phyloP scores from a whole-genome alignment of 805 yeast species.

The Komagataella phaffii region DNA sequence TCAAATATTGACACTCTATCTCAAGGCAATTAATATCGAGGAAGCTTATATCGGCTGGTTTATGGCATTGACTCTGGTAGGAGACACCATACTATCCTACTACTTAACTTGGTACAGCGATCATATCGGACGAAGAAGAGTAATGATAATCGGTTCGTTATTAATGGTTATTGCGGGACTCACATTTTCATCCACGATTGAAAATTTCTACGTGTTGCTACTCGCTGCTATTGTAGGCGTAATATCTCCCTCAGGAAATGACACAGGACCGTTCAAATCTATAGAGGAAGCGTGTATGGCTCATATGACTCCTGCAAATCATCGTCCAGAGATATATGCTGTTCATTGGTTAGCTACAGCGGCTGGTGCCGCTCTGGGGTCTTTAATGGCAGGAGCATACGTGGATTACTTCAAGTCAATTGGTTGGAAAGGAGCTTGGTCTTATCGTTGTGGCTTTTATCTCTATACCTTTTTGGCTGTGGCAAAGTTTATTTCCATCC shows the following conservation, averaged over 20 bases:
- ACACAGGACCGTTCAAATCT: constrained; percentile 82
- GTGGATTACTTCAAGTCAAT: constrained; percentile 18
- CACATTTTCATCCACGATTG: constrained; percentile 38
- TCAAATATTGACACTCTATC: constrained; percentile 59
- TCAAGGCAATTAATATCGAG: constrained; percentile 37
- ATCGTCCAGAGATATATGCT: constrained; percentile 65
- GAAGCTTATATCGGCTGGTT: constrained; percentile 59
- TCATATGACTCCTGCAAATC: constrained; percentile 52
- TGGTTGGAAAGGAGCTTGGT: constrained; percentile 13
- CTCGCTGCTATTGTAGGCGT: constrained; percentile 74
- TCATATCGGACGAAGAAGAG: constrained; percentile 48
- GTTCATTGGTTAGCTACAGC: constrained; percentile 59
- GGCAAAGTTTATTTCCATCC: constrained; percentile 35
- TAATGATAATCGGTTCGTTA: constrained; percentile 48
- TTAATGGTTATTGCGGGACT: constrained; percentile 61
- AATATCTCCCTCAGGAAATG: constrained; percentile 81
- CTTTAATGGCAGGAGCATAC: constrained; percentile 39
- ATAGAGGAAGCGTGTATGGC: constrained; percentile 79
- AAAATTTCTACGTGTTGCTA: constrained; percentile 41
- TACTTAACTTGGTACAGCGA: constrained; percentile 70
- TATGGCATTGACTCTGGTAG: constrained; percentile 70
- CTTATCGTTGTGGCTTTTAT: constrained; percentile 46
- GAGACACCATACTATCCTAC: constrained; percentile 66
- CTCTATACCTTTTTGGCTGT: constrained; percentile 42
- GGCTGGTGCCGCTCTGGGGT: constrained; percentile 64